Conservation (phyloP, 352 stramenopile species). For the Phytophthora sansomeana region DNA sequence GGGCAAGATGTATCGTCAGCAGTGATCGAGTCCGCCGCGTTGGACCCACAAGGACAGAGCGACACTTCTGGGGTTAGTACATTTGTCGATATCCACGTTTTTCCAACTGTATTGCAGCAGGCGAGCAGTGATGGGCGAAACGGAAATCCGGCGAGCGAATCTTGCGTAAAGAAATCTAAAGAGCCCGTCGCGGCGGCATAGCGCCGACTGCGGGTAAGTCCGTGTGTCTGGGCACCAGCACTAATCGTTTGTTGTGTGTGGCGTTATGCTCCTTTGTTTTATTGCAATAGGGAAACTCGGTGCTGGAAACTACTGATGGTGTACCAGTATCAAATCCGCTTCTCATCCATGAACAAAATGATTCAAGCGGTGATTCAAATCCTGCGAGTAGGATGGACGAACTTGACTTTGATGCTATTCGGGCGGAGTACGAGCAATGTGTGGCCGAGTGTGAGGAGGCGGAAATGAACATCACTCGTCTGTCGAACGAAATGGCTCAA, state of each 20-base stretch:
- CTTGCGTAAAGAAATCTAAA: constrained; percentile 52
- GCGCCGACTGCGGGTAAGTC: constrained; percentile 37
- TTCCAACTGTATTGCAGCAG: constrained; percentile 30
- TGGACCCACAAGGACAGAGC: constrained; percentile 13
- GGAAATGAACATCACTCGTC: constrained; percentile 30
- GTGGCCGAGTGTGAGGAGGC: constrained; percentile 38
- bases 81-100: constrained; percentile 32
- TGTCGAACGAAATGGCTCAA: constrained; percentile 41
- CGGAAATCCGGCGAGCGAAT: constrained; percentile 28
- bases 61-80: constrained; percentile 45
- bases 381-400: not conserved
- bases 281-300: constrained; percentile 27
- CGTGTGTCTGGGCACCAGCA: constrained; percentile 25
- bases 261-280: constrained; percentile 28
- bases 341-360: constrained; percentile 5
- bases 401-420: constrained; percentile 37
- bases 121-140: constrained; percentile 37
- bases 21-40: not conserved
- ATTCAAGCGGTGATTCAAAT: constrained; percentile 2
- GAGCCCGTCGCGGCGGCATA: constrained; percentile 35
- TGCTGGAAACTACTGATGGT: constrained; percentile 1
- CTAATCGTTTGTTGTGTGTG: constrained; percentile 47
- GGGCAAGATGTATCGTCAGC: not conserved
- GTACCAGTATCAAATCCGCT: not conserved
- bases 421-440: constrained; percentile 40